Percentiles rank a stretch among this genome's conserved stretches.
phyloP scores from a whole-genome alignment of 768 basidiomycete genomes.

The Agrocybe praecox region DNA sequence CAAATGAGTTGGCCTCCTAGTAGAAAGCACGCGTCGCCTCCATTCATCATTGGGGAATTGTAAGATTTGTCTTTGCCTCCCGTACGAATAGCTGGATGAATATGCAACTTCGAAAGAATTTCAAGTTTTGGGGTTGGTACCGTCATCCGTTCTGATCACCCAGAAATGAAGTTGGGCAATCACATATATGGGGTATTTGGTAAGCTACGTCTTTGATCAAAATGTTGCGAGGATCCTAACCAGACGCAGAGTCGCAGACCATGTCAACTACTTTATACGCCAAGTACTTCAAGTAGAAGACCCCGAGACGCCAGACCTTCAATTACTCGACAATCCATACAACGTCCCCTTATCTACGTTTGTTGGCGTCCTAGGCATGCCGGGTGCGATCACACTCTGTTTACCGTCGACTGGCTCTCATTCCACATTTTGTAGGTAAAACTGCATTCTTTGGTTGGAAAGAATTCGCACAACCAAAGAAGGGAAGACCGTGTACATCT shows the following conservation, averaged over 20 bases:
- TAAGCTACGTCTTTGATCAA: slow-evolving; percentile 22
- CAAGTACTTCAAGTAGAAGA: no score
- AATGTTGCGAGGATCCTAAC: no score
- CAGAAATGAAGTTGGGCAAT: slow-evolving; percentile 35
- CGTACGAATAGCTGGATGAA: background rate
- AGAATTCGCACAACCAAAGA: slow-evolving; percentile 36
- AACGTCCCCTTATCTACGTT: background rate
- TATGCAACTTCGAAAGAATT: slow-evolving; percentile 19
- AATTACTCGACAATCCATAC: slow-evolving; percentile 28
- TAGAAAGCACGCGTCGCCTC: slow-evolving; percentile 26
- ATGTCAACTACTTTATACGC: no score
- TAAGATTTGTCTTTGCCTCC: slow-evolving; percentile 17
- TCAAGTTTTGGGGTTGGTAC: slow-evolving; percentile 40
- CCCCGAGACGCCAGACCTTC: no score
- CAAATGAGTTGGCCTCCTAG: slow-evolving; percentile 37
- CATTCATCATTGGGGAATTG: slow-evolving; percentile 37
- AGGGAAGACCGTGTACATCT: slow-evolving; percentile 22
- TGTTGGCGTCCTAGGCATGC: background rate
- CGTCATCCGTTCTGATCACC: slow-evolving; percentile 42
- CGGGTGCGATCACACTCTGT: slow-evolving; percentile 26
- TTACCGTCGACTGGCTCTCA: no score
- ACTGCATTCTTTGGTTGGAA: slow-evolving; percentile 43
- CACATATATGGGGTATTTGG: slow-evolving; percentile 36
- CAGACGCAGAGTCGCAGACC: no score
- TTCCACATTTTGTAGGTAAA: no score